Base-by-base conservation (phyloP, 257 asterid genomes). In the Rauvolfia tetraphylla region DNA sequence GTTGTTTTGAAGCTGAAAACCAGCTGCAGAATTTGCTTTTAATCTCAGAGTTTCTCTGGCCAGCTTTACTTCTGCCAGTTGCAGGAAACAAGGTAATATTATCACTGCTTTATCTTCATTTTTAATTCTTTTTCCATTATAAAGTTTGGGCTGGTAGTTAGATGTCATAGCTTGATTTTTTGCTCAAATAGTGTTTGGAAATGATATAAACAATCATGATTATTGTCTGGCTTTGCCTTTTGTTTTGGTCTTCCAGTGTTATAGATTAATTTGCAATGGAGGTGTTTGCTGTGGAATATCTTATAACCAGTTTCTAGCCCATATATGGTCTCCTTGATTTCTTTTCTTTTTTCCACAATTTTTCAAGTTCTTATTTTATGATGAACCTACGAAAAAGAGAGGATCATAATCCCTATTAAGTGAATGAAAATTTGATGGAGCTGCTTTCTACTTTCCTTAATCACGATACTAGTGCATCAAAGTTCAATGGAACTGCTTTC, bases 41-140 rank as follows among this genome's bases (percentile, higher is more conserved):
- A 57, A 80, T 86, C 74, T 91, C 98, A 5, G 99, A 95, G 84
- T 95, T 95, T 86, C 89, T 93, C 25, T 95, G 99, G 99, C 99
- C 97, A 27, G 96, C 97, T 48, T 87, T 95, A 48, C 87, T 93
- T 58, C 89, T 95, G 63, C 99, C 99, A 54, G 97, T 93, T 81
- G 96, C 99, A 78, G 99, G 98, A 81, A 91, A 91, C 82, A 95
- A 92, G 96, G 99, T 95, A 77, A 75, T 29, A 41, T 74, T 27
- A 39, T 61, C 77, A 59, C 72, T 42, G 0, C 25, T 33, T 22
- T 27, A 65, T 34, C 17, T 57, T 41, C 42, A 7, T 33, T 69
- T 69, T 13, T 69, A 12, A 11, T 53, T 33, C 22, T 48, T 39
- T 6, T 7, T 34, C 41, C n/a, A 73, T 20, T 39, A 65, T 51